Evolutionary conservation across 768 basidiomycete genomes (phyloP), one percentile per base, ranked within the genome.

Genomic region (Peribolospora kevripleyi): DNA sequence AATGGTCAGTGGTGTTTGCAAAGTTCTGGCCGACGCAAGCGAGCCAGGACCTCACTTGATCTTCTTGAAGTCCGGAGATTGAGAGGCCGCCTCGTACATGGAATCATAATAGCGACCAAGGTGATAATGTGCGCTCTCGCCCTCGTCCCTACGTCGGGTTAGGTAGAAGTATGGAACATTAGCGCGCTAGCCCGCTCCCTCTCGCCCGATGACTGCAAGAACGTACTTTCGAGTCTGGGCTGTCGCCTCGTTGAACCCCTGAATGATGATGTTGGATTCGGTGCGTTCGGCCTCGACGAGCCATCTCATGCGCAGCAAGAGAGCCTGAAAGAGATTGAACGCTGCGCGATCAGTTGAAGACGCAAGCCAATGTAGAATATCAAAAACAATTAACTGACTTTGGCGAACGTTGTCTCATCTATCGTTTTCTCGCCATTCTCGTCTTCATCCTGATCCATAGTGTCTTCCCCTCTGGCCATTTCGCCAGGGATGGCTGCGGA

Each of bases 271-370:
- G 14, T 74, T 73, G 14, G 70, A 68, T 8, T 82, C 83, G 61
- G 78, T 90, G 25, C 93, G 74, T 52, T 81, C 84, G 0, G 84
- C 80, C 56, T 95, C 87, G 51, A 79, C 75, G 77, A 87, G 85
- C 88, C 90, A 97, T 10, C 86, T 79, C 10, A 85, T 86, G 43
- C 80, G 78, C 8, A 93, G 72, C 41, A 82, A 73, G 58, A 80
- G 75, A 4, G 81, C 81, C 86, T 54, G 51, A 11, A 53, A 50
- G n/a, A 47, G 56, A 53, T 42, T 25, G 25, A 25, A 25, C 25
- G 25, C 25, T 25, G 25, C 25, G 25, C 25, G 25, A 25, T 25
- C 25, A 25, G 25, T 25, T 25, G 25, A 25, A 25, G 25, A 25
- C 25, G 25, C 25, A 25, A 25, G 25, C 25, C 25, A 25, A n/a